Evolutionary conservation across 176 grass and related monocot genomes (phyloP).

Genomic region (Oryza punctata): DNA sequence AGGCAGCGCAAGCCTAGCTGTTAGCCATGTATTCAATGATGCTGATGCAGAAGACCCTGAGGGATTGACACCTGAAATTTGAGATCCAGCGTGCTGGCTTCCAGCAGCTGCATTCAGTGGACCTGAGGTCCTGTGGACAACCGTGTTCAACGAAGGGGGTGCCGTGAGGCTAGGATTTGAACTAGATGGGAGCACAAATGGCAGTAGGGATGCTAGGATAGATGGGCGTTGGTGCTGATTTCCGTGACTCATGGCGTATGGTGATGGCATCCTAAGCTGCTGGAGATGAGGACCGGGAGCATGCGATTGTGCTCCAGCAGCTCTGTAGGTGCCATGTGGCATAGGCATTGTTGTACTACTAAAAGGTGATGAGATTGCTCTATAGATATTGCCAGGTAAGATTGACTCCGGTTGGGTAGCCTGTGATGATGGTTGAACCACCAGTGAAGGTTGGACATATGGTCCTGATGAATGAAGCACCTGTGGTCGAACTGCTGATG

Average conservation of each 20-base stretch:
- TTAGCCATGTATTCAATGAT: not conserved
- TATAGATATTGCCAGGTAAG: conserved; percentile 23
- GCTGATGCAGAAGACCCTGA: not conserved
- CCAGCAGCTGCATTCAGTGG: conserved; percentile 6
- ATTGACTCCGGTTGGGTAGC: conserved; percentile 6
- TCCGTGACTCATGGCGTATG: not conserved
- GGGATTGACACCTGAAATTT: not conserved
- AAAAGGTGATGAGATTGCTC: conserved; percentile 26
- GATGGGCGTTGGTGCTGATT: conserved; percentile 29
- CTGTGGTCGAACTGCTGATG: not conserved
- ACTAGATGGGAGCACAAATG: not conserved
- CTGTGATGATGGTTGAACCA: conserved; percentile 18
- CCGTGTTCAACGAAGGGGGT: not conserved
- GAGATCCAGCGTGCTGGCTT: not conserved
- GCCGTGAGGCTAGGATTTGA: not conserved
- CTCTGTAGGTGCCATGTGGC: conserved; percentile 8
- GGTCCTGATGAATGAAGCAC: conserved; percentile 8
- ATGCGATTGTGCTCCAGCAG: conserved; percentile 12
- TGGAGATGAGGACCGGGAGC: conserved; percentile 43
- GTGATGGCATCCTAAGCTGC: not conserved
- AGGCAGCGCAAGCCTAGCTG: not conserved
- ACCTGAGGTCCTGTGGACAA: not conserved
- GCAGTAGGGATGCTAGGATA: not conserved
- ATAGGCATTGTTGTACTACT: conserved; percentile 11
- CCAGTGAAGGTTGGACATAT: not conserved